Evolutionary conservation across 495 filamentous ascomycete genomes (phyloP).

Genomic region (Immersiella caudata): DNA sequence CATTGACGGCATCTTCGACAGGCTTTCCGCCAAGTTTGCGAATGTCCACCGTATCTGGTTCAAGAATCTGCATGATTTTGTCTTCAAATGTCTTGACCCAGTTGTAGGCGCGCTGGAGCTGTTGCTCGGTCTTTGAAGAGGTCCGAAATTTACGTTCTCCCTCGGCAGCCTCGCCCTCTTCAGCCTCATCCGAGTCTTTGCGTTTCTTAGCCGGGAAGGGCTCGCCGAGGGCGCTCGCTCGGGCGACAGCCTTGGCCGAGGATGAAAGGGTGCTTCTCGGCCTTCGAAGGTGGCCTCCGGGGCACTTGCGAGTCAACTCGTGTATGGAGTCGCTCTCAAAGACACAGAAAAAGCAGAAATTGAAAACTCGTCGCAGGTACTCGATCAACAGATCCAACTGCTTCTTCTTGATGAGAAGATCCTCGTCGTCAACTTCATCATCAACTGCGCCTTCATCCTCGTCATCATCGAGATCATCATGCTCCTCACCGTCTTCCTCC

Average conservation of each 20-base stretch:
- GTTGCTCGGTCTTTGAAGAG: slow-evolving; percentile 78
- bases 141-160: slow-evolving; percentile 67
- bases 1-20: slow-evolving; percentile 79
- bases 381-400: slow-evolving; percentile 93
- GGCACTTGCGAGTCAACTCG: slow-evolving; percentile 92
- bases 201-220: slow-evolving; percentile 80
- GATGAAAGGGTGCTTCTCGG: slow-evolving; percentile 80
- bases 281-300: slow-evolving; percentile 91
- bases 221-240: slow-evolving; percentile 76
- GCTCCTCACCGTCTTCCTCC: slow-evolving; percentile 72
- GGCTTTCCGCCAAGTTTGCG: slow-evolving; percentile 87
- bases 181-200: slow-evolving; percentile 66
- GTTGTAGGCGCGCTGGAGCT: slow-evolving; percentile 92
- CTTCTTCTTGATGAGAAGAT: slow-evolving; percentile 91
- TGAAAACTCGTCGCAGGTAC: slow-evolving; percentile 93
- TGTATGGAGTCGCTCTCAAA: slow-evolving; percentile 98
- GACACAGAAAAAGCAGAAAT: slow-evolving; percentile 99
- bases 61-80: slow-evolving; percentile 87
- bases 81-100: slow-evolving; percentile 99
- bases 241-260: slow-evolving; percentile 80
- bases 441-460: slow-evolving; percentile 75
- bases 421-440: slow-evolving; percentile 86
- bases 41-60: slow-evolving; percentile 84
- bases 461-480: slow-evolving; percentile 66
- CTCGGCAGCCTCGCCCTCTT: slow-evolving; percentile 62